Evolutionary conservation across 148 eudicot species (phyloP).

Genomic region (Fagopyrum tataricum): DNA sequence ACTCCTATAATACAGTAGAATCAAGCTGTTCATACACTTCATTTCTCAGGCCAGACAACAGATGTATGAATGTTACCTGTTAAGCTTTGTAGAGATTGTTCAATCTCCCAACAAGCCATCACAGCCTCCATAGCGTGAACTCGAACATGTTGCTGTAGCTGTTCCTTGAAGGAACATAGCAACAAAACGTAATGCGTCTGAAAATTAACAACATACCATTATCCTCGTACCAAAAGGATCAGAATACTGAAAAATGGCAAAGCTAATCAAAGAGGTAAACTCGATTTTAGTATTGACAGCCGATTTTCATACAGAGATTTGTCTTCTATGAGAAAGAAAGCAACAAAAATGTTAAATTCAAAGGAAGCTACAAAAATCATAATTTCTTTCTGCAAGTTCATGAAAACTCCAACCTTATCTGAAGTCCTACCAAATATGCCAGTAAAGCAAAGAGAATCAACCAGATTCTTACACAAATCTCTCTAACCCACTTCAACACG

Average conservation of each 20-base stretch:
- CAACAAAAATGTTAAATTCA: background rate
- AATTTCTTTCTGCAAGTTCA: background rate
- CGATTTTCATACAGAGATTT: background rate
- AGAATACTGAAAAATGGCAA: background rate
- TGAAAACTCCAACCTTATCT: background rate
- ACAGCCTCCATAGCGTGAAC: conserved; percentile 98
- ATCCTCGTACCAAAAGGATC: conserved; percentile 2
- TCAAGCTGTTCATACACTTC: background rate
- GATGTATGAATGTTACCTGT: conserved; percentile 34
- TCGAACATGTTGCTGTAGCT: conserved; percentile 89
- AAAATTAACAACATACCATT: conserved; percentile 8
- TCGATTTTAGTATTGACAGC: background rate
- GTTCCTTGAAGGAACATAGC: conserved; percentile 93
- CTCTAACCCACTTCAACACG: background rate
- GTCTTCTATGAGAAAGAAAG: background rate
- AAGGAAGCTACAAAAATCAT: background rate
- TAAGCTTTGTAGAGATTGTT: conserved; percentile 90
- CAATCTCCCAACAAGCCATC: conserved; percentile 98
- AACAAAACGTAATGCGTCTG: conserved; percentile 84
- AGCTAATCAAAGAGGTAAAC: background rate
- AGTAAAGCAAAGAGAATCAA: background rate
- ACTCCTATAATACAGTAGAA: conserved; percentile 30
- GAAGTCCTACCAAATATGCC: background rate
- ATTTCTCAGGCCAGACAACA: background rate
- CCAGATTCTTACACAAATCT: background rate